A percentile compares a stretch with the other conserved stretches of the same genome.
phyloP scores from a whole-genome alignment of 371 early-diverging fungal species.

The Saksenaea vasiformis region DNA sequence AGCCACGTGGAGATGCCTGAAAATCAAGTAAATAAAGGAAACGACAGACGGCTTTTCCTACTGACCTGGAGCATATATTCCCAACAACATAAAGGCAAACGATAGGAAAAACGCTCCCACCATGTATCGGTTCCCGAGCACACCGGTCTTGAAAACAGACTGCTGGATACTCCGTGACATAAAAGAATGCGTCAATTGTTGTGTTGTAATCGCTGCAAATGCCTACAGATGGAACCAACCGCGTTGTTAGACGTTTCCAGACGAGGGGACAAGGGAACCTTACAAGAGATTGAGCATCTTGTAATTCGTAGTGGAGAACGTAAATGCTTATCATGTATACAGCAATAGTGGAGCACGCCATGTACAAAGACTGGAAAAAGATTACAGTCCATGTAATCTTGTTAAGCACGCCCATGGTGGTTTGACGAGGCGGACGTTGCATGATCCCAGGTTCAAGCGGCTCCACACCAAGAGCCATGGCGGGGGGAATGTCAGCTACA shows the following conservation, averaged over 20 bases:
- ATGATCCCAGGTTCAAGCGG: conserved; percentile 75
- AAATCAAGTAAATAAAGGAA: not conserved
- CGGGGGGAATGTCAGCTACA: conserved; percentile 68
- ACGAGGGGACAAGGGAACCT: not conserved
- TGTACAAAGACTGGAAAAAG: conserved; percentile 39
- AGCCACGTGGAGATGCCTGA: conserved; percentile 57
- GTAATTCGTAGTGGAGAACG: conserved; percentile 29
- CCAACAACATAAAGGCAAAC: conserved; percentile 65
- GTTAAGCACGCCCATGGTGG: conserved; percentile 59
- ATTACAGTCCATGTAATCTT: conserved; percentile 33
- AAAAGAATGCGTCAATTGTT: conserved; percentile 84
- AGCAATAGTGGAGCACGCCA: conserved; percentile 61
- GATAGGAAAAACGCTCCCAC: conserved; percentile 67
- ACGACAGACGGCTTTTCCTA: not conserved
- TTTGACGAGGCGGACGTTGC: conserved; percentile 74
- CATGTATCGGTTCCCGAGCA: conserved; percentile 78
- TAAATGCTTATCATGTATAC: conserved; percentile 57
- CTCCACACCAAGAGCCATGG: conserved; percentile 81
- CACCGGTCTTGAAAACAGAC: conserved; percentile 71
- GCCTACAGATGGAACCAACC: conserved; percentile 37
- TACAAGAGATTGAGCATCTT: conserved; percentile 32
- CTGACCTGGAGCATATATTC: conserved; percentile 72
- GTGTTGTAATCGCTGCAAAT: conserved; percentile 72
- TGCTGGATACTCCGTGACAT: conserved; percentile 68
- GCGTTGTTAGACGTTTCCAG: not conserved